Base-by-base conservation (phyloP, 805 yeast genomes). In the Zygoascus tannicola region DNA sequence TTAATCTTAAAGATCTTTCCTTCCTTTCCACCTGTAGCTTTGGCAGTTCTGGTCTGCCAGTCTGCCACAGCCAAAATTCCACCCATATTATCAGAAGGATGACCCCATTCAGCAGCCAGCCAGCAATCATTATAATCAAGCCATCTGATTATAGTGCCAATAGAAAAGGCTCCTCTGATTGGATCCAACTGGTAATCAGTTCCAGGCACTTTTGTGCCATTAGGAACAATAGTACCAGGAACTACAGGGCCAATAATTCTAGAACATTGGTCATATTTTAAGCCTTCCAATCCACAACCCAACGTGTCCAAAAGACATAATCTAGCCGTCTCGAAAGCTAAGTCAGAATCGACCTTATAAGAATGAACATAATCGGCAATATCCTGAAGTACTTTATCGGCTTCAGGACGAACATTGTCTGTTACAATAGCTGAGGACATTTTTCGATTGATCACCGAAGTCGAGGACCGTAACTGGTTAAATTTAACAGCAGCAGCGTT, bases 61-160 rank as follows among this genome's bases (percentile, higher is more conserved):
- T 76, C 81, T 26, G 80, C 73, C 28, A 76, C 76, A 1, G 81
- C 77, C 12, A 76, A 57, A 46, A 76, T 74, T 41, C 78, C 77
- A 38, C 80, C 81, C 41, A 76, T 53, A 57, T 76, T 76, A 54
- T 76, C 81, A 26, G 78, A 71, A 20, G 81, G 81, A 57, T 76
- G 81, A 3, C 81, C 81, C 81, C 81, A 76, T 57, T 76, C 81
- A n/a, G 79, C 80, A 40, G 81, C 81, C 34, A 76, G 59, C 81
- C 81, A 76, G 58, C 81, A 76, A 56, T 76, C 81, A 49, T 76
- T 76, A 63, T 68, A 76, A 51, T 76, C 81, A 44, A 76, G 60
- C 81, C 81, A 76, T 46, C 81, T 67, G 52, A 76, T 73, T 46
- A 70, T 58, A 18, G 79, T 70, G 7, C 80, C 80, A 46, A 74